Evolutionary conservation across 495 filamentous ascomycete genomes (phyloP).

Genomic region (Schizothecium vesticola): DNA sequence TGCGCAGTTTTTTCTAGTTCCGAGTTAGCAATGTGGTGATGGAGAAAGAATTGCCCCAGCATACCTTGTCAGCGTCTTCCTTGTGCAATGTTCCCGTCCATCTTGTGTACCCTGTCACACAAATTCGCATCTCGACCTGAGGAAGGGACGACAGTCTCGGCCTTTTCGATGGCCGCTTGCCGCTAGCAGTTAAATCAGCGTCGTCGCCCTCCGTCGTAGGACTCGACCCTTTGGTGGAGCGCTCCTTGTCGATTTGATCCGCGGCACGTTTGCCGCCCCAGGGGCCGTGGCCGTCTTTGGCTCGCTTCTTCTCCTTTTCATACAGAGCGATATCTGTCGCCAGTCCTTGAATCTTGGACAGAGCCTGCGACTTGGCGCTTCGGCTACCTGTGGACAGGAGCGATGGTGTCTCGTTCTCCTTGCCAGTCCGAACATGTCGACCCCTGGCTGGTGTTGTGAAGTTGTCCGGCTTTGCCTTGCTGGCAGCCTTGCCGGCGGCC

Average conservation of each 20-base stretch:
- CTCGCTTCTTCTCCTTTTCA: conserved; percentile 84
- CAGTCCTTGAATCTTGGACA: conserved; percentile 65
- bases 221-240: conserved; percentile 29
- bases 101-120: conserved; percentile 72
- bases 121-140: conserved; percentile 61
- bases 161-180: conserved; percentile 49
- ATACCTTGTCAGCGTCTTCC: conserved; percentile 76
- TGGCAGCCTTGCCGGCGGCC: conserved; percentile 4
- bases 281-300: conserved; percentile 66
- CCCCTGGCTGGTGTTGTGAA: conserved; percentile 40
- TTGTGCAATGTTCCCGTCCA: conserved; percentile 66
- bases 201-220: conserved; percentile 39
- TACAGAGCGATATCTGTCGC: conserved; percentile 82
- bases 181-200: conserved; percentile 39
- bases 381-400: conserved; percentile 62
- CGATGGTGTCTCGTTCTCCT: conserved; percentile 83
- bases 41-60: conserved; percentile 20
- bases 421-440: conserved; percentile 47
- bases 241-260: conserved; percentile 50
- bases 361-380: conserved; percentile 79
- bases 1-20: conserved; percentile 68
- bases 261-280: conserved; percentile 68
- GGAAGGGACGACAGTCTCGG: conserved; percentile 51
- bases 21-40: conserved; percentile 19
- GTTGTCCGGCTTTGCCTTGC: conserved; percentile 13